A percentile compares a stretch with the other conserved stretches of the same genome.
Conservation (phyloP, 2,329 filamentous ascomycete genomes). For the Fusarium oxysporum region DNA sequence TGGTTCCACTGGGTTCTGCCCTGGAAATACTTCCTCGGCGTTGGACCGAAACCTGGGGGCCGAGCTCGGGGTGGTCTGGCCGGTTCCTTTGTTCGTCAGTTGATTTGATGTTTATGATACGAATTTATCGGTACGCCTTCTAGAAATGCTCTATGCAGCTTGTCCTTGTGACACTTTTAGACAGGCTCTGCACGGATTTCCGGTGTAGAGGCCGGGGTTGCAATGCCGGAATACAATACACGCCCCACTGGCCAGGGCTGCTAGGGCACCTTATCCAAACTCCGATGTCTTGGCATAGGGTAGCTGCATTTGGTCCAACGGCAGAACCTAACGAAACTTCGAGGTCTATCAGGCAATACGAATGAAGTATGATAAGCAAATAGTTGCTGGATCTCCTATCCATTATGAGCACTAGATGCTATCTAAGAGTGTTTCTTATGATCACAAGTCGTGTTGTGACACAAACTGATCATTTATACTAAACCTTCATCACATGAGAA, state of each 20-base stretch:
- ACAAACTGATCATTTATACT: rapidly evolving
- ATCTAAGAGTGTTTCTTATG: not conserved
- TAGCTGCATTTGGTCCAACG: not conserved
- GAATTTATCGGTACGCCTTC: conserved; percentile 1
- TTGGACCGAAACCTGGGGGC: conserved; percentile 26
- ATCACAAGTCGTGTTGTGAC: too few species aligned
- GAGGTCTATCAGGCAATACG: not conserved
- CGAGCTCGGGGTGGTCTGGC: conserved; percentile 17
- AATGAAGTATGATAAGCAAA: not conserved
- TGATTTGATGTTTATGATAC: not conserved
- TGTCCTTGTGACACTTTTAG: conserved; percentile 13
- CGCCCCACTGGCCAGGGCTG: not conserved
- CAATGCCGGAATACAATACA: not conserved
- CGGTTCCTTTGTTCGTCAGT: not conserved
- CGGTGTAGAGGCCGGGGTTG: conserved; percentile 1
- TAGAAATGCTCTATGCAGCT: conserved; percentile 10
- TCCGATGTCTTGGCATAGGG: not conserved
- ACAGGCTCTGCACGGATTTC: conserved; percentile 1
- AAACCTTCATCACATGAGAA: rapidly evolving
- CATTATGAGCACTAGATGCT: not conserved
- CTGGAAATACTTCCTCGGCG: conserved; percentile 12
- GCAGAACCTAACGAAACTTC: not conserved
- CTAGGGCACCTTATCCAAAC: not conserved
- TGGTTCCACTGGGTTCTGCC: not conserved
- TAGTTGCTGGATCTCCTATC: not conserved